A percentile compares a stretch with the other conserved stretches of the same genome.
phyloP scores from a whole-genome alignment of 2,329 filamentous ascomycete species.

The Aspergillus melleus region DNA sequence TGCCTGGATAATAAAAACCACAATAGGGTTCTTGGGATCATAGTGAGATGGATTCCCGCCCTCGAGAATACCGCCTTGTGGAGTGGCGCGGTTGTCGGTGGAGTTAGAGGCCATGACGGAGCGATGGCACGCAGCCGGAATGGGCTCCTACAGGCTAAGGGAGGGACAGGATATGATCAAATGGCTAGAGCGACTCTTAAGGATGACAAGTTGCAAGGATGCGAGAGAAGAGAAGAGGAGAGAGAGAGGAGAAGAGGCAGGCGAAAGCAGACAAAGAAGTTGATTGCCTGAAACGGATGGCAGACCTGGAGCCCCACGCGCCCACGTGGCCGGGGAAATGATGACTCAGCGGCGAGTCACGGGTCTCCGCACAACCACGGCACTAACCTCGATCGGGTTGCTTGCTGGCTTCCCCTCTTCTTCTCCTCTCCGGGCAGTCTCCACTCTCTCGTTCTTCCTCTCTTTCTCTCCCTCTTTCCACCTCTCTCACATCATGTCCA shows the following conservation, averaged over 20 bases:
- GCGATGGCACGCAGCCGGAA: not conserved
- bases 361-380: too few species aligned
- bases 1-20: slow-evolving; percentile 75
- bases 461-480: slow-evolving; percentile 5
- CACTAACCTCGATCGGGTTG: too few species aligned
- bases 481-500: slow-evolving; percentile 27
- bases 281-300: slow-evolving; percentile 1
- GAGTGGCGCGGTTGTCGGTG: slow-evolving; percentile 28
- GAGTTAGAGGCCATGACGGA: slow-evolving; percentile 22
- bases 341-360: not conserved
- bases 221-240: not conserved
- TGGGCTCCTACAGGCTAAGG: not conserved
- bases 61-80: slow-evolving; percentile 70
- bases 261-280: not conserved
- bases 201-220: not conserved
- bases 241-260: not conserved
- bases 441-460: not conserved
- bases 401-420: not conserved
- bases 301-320: not conserved
- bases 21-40: slow-evolving; percentile 70
- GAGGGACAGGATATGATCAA: too few species aligned
- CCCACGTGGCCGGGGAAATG: not conserved
- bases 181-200: too few species aligned
- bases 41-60: slow-evolving; percentile 68
- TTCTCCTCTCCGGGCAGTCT: not conserved